A percentile compares a stretch with the other conserved stretches of the same genome.
phyloP scores from a whole-genome alignment of 208 protist species.

The Acanthamoeba culbertsoni region DNA sequence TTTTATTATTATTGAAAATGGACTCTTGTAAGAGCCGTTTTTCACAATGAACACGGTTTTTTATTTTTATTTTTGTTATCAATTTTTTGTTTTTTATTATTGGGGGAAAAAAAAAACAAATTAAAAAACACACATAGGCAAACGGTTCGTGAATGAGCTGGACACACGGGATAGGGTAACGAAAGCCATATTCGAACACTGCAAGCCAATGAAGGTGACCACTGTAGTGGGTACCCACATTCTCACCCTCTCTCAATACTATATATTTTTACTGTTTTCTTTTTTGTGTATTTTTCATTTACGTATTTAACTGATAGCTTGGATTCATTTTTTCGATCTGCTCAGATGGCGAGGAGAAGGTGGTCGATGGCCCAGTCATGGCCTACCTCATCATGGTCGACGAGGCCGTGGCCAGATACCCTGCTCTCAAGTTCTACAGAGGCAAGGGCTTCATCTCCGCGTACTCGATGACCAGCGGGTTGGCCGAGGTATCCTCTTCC shows the following conservation, averaged over 20 bases:
- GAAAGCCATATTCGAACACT: conserved; percentile 84
- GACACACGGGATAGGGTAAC: conserved; percentile 93
- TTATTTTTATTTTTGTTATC: no score
- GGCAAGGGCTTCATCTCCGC: conserved; percentile 83
- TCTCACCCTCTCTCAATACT: neutral
- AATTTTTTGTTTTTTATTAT: no score
- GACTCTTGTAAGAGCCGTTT: no score
- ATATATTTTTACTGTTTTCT: no score
- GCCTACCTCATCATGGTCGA: conserved; percentile 89
- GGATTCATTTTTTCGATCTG: neutral
- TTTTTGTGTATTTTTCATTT: no score
- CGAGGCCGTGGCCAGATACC: conserved; percentile 84
- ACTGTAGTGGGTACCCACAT: neutral
- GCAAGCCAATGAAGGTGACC: neutral
- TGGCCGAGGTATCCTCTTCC: conserved; percentile 65
- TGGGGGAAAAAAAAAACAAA: no score
- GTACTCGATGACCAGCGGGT: conserved; percentile 75
- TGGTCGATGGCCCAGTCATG: conserved; percentile 23
- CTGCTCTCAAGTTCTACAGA: conserved; percentile 86
- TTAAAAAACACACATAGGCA: neutral
- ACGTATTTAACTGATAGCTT: no score
- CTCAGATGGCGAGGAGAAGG: conserved; percentile 52
- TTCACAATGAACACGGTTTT: no score
- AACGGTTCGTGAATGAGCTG: conserved; percentile 95
- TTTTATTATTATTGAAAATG: no score